These are phyloP conservation scores for Chaetomium olivaceum DNA, from an alignment of 2,329 filamentous ascomycete genomes.

Conservation along the genomic window DNA sequence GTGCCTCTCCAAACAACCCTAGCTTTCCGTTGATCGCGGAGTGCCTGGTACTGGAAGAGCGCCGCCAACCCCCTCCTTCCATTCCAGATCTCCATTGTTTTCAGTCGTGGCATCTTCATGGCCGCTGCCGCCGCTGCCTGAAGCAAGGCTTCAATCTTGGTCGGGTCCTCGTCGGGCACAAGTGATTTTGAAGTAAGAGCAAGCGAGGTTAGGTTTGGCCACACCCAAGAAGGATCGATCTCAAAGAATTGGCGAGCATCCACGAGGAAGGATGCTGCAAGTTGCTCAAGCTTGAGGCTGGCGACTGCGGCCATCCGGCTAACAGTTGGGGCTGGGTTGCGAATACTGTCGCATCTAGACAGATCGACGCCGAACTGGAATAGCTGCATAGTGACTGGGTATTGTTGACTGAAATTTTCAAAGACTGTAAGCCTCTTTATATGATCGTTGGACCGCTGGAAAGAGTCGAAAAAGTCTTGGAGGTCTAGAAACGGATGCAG, in stretches of 20 bases:
- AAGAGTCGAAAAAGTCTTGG: background rate
- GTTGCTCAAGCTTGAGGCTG: constrained; percentile 7
- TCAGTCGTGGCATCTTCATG: constrained; percentile 3
- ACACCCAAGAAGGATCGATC: background rate
- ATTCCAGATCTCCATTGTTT: constrained; percentile 11
- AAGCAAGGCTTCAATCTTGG: background rate
- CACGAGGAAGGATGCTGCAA: constrained; percentile 4
- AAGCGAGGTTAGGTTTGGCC: constrained; percentile 3
- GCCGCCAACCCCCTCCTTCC: background rate
- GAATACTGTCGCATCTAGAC: background rate
- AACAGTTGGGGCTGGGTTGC: background rate
- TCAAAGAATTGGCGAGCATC: constrained; percentile 1
- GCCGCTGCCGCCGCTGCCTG: constrained; percentile 3
- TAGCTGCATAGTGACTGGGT: background rate
- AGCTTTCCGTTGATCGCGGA: background rate
- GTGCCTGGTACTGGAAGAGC: background rate
- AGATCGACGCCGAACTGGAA: background rate
- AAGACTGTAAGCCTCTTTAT: constrained; percentile 4
- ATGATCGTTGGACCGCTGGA: background rate
- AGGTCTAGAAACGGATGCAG: background rate
- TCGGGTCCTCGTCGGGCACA: background rate
- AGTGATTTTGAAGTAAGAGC: background rate
- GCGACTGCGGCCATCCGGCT: background rate
- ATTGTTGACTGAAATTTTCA: constrained; percentile 2
- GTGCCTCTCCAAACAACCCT: background rate